These are phyloP conservation scores for Linum tenue DNA, from an alignment of 345 rosid genomes.

Conservation along the genomic window DNA sequence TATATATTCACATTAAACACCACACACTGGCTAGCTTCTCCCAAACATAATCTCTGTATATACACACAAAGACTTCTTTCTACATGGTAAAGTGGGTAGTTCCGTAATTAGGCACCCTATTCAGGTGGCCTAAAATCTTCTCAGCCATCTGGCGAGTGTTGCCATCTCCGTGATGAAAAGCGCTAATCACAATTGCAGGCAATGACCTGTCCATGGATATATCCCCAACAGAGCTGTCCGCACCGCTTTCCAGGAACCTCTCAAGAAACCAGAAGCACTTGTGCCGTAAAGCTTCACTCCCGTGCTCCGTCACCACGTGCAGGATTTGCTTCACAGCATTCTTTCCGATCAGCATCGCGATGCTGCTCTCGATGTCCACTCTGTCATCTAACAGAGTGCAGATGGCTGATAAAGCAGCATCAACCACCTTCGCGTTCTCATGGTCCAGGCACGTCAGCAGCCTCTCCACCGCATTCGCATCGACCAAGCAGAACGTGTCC, in stretches of 20 bases:
- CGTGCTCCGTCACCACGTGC: constrained; percentile 59
- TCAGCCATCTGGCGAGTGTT: constrained; percentile 77
- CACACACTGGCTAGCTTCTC: too few species aligned
- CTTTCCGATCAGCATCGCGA: constrained; percentile 44
- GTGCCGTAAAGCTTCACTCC: constrained; percentile 55
- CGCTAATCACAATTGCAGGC: constrained; percentile 54
- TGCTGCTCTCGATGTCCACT: constrained; percentile 66
- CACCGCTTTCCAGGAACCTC: constrained; percentile 61
- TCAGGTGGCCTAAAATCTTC: constrained; percentile 60
- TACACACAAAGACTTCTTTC: neutral
- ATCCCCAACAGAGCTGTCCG: constrained; percentile 37
- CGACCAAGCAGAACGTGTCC: constrained; percentile 72
- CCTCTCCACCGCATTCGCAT: constrained; percentile 71
- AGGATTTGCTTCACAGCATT: constrained; percentile 46
- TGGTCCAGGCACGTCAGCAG: constrained; percentile 64
- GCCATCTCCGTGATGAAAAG: constrained; percentile 71
- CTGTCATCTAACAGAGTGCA: constrained; percentile 74
- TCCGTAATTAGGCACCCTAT: constrained; percentile 55
- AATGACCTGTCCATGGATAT: constrained; percentile 66
- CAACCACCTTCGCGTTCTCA: constrained; percentile 65
- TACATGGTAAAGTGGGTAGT: constrained; percentile 30
- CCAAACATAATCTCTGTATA: too few species aligned
- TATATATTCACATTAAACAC: too few species aligned
- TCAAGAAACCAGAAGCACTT: constrained; percentile 84
- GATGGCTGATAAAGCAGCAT: constrained; percentile 71